phyloP scores from a whole-genome alignment of 1,139 yeast species.

The Geotrichum phurueaensis region DNA sequence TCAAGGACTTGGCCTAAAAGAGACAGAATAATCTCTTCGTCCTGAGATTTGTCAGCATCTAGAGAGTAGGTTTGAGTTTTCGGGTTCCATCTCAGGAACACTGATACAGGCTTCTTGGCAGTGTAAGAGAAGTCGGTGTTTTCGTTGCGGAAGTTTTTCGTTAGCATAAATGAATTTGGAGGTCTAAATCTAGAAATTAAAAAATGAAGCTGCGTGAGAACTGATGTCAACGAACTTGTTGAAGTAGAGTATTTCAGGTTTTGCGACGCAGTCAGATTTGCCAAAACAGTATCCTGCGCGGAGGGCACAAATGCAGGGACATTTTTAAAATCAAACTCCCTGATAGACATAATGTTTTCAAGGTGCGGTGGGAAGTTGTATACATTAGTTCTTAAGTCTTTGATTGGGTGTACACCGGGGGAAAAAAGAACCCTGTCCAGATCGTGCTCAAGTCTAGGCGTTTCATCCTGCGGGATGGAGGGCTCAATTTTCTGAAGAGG shows the following conservation, averaged over 20 bases:
- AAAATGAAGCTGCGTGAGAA: slow-evolving; percentile 67
- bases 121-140: slow-evolving; percentile 33
- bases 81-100: slow-evolving; percentile 39
- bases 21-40: slow-evolving; percentile 65
- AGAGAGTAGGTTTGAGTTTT: slow-evolving; percentile 50
- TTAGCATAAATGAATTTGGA: slow-evolving; percentile 41
- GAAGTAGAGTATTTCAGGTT: slow-evolving; percentile 60
- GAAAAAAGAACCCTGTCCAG: slow-evolving; percentile 66
- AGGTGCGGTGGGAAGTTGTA: slow-evolving; percentile 64
- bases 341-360: slow-evolving; percentile 55
- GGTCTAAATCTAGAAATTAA: slow-evolving; percentile 58
- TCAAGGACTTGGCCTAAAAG: slow-evolving; percentile 76
- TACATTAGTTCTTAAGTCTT: slow-evolving; percentile 69
- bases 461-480: slow-evolving; percentile 25
- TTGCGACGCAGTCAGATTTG: slow-evolving; percentile 43
- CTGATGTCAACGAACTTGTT: slow-evolving; percentile 80
- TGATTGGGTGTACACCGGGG: slow-evolving; percentile 77
- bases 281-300: slow-evolving; percentile 53
- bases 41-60: slow-evolving; percentile 64
- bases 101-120: slow-evolving; percentile 41
- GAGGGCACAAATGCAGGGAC: slow-evolving; percentile 59
- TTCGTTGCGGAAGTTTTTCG: slow-evolving; percentile 39
- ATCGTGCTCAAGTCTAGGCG: slow-evolving; percentile 53
- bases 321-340: slow-evolving; percentile 60
- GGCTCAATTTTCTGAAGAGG: slow-evolving; percentile 7